phyloP scores from a whole-genome alignment of 2,329 filamentous ascomycete genomes.

The Magnaporthales sp. region DNA sequence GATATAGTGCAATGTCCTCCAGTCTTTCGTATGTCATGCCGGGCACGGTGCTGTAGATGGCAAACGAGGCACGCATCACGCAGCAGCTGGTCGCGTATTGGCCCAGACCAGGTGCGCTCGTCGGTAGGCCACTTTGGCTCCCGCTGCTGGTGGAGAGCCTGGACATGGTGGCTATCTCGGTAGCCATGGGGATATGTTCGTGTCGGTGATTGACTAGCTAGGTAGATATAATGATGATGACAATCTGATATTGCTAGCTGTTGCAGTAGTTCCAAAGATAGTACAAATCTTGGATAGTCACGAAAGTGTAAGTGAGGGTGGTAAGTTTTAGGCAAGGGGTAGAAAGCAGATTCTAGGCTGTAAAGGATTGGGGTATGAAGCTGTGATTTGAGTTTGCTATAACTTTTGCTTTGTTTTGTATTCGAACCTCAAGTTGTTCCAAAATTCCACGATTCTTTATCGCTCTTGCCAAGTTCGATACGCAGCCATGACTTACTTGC shows the following conservation, averaged over 20 bases:
- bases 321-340: not conserved
- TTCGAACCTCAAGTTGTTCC: not conserved
- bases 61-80: slow-evolving; percentile 4
- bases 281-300: not conserved
- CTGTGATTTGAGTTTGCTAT: not conserved
- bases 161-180: not conserved
- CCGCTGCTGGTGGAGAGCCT: not conserved
- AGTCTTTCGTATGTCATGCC: slow-evolving; percentile 2
- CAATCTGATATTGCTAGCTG: not conserved
- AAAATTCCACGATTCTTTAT: not conserved
- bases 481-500: not conserved
- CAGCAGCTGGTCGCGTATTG: slow-evolving; percentile 2
- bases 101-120: slow-evolving; percentile 3
- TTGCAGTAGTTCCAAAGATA: not conserved
- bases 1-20: slow-evolving; percentile 2
- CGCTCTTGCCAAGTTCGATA: not conserved
- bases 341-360: not conserved
- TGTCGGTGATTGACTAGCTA: not conserved
- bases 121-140: not conserved
- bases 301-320: not conserved
- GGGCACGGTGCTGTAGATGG: slow-evolving; percentile 5
- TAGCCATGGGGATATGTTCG: not conserved
- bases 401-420: not conserved
- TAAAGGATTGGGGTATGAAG: not conserved
- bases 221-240: too few species aligned